A percentile compares a stretch with the other conserved stretches of the same genome.
Evolutionary conservation across 805 yeast genomes (phyloP).

Genomic region (Komagataella phaffii): DNA sequence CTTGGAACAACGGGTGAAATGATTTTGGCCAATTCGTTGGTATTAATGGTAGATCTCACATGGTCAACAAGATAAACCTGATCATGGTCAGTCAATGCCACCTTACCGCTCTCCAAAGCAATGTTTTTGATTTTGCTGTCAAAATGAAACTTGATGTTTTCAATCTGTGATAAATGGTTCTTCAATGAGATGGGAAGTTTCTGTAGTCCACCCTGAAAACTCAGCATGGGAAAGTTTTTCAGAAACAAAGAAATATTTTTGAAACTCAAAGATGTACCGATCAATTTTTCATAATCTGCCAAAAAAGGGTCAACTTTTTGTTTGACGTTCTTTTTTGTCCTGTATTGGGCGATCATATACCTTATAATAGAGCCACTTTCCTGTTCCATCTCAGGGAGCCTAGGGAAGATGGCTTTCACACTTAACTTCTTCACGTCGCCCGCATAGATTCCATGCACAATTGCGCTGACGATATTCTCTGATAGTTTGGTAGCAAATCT

Average conservation of each 20-base stretch:
- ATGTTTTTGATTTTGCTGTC: conserved; percentile 6
- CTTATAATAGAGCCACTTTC: conserved; percentile 41
- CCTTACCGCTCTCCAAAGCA: conserved; percentile 7
- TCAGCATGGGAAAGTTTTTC: conserved; percentile 48
- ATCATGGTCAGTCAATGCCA: conserved; percentile 5
- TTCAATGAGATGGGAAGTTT: conserved; percentile 27
- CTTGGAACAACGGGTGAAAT: conserved; percentile 6
- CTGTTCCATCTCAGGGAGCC: conserved; percentile 42
- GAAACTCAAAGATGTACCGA: conserved; percentile 28
- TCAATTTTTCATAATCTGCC: conserved; percentile 21
- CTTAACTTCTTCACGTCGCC: conserved; percentile 65
- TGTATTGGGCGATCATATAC: conserved; percentile 15
- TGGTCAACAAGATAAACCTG: conserved; percentile 27
- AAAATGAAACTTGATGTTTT: conserved; percentile 24
- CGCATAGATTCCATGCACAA: conserved; percentile 83
- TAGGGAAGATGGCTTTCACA: conserved; percentile 44
- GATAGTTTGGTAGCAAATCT: conserved; percentile 53
- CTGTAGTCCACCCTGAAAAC: conserved; percentile 41
- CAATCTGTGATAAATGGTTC: conserved; percentile 16
- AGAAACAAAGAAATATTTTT: conserved; percentile 20
- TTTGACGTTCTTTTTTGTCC: background rate
- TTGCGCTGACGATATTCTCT: conserved; percentile 60
- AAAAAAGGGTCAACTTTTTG: conserved; percentile 16
- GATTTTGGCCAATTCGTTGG: conserved; percentile 23
- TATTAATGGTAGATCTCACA: conserved; percentile 45